Percentiles rank a stretch among this genome's conserved stretches.
Conservation (phyloP, 495 filamentous ascomycete genomes). For the Cercophora scortea region DNA sequence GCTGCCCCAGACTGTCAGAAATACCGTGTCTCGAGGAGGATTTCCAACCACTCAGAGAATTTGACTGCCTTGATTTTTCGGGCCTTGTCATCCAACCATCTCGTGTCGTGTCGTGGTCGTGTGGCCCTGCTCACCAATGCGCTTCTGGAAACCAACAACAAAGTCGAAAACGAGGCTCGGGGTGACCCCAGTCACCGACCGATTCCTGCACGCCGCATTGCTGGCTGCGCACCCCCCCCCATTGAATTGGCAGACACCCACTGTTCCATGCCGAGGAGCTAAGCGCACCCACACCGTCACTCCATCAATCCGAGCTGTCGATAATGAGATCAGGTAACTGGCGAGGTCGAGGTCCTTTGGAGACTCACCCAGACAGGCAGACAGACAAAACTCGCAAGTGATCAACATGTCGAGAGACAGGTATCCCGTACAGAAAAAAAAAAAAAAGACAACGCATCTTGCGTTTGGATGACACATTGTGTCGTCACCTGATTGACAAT, state of each 20-base stretch:
- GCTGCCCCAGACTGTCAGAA: neutral
- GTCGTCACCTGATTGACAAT: constrained; percentile 24
- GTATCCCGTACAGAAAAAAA: neutral
- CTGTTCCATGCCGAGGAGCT: no score
- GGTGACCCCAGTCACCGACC: no score
- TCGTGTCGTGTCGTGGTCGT: neutral
- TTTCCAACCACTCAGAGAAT: constrained; percentile 17
- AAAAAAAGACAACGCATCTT: constrained; percentile 15
- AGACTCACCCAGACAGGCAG: neutral
- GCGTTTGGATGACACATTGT: constrained; percentile 19
- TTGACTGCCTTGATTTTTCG: constrained; percentile 1
- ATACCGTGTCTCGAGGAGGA: neutral
- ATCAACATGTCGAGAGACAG: neutral
- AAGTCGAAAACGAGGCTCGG: neutral
- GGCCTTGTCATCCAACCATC: constrained; percentile 12
- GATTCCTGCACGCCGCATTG: no score
- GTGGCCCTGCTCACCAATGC: neutral
- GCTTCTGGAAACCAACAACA: neutral
- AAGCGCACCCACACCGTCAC: neutral
- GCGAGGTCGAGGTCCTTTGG: neutral
- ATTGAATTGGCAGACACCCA: no score
- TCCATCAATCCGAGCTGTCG: no score
- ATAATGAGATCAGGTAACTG: neutral
- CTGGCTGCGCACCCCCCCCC: no score
- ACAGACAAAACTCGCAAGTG: neutral